Evolutionary conservation across 2,329 filamentous ascomycete genomes (phyloP), one percentile per base, ranked within the genome.

Genomic region (Hymenoscyphus occultus): DNA sequence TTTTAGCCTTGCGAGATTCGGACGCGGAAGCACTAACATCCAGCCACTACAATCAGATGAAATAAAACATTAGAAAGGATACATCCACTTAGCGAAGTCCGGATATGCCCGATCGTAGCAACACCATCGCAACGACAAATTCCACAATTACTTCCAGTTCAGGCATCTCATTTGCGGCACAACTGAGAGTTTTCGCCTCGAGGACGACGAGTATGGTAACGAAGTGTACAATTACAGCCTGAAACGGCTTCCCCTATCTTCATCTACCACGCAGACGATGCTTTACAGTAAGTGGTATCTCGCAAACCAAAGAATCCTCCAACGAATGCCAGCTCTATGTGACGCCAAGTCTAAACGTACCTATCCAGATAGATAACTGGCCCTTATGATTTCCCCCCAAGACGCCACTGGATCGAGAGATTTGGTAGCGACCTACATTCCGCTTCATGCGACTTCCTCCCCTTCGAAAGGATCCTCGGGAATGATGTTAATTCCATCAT

Each of bases 401-500:
- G 14, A 57, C 56, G 31, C 56, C 56, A 57, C n/a, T 13, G 10
- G 31, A 54, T 9, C 28, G 10, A n/a, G 9, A 9, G 35, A 10
- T 35, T 35, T 35, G 5, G 16, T 57, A 32, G 48, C 13, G 14
- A 16, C 5, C n/a, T 60, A 54, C 22, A 61, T 42, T 7, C 35
- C 60, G 28, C 62, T 68, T n/a, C 64, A 69, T 19, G 59, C 28
- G 45, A 61, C 61, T 5, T 67, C 69, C 54, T 71, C 71, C 59
- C 66, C 66, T 62, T 74, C 72, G 39, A 70, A 74, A 7, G 67
- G 66, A 57, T 75, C 74, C 2, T 67, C 73, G 4, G 69, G 61
- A 22, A 69, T 58, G 28, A 71, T 67, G 61, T 71, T 75, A 39
- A 76, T 72, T 1, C 75, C 75, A 22, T 77, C 75, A n/a, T 73